A percentile compares a stretch with the other conserved stretches of the same genome.
Evolutionary conservation across 2,329 filamentous ascomycete species (phyloP).

Genomic region (Pseudocercospora cruenta): DNA sequence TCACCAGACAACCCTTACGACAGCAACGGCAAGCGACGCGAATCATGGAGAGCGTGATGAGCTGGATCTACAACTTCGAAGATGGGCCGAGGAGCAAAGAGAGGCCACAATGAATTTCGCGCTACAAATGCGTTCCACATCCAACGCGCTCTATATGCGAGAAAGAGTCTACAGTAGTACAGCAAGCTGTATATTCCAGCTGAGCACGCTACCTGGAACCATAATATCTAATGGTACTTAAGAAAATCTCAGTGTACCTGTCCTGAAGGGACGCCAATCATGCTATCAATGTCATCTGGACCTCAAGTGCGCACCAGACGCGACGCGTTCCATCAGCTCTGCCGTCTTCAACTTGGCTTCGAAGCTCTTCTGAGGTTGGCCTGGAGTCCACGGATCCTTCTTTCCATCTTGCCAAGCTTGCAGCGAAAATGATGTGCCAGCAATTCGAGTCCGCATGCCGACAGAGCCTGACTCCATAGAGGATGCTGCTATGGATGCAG

Average conservation of each 20-base stretch:
- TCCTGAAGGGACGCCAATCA: not conserved
- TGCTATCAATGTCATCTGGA: not conserved
- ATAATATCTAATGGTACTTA: no score
- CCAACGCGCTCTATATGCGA: not conserved
- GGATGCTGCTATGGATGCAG: no score
- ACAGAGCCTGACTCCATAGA: no score
- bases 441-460: no score
- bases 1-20: no score
- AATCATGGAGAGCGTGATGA: no score
- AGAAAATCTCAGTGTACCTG: not conserved
- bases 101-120: not conserved
- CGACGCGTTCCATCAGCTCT: not conserved
- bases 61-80: no score
- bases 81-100: no score
- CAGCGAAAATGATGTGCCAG: not conserved
- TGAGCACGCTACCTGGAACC: no score
- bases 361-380: not conserved
- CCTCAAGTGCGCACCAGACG: not conserved
- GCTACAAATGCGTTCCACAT: not conserved
- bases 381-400: not conserved
- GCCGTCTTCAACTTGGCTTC: no score
- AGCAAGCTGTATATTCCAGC: no score
- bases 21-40: no score
- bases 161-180: not conserved
- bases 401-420: not conserved